phyloP scores from a whole-genome alignment of 176 grass and related monocot species.

The Pontederia paniculata region DNA sequence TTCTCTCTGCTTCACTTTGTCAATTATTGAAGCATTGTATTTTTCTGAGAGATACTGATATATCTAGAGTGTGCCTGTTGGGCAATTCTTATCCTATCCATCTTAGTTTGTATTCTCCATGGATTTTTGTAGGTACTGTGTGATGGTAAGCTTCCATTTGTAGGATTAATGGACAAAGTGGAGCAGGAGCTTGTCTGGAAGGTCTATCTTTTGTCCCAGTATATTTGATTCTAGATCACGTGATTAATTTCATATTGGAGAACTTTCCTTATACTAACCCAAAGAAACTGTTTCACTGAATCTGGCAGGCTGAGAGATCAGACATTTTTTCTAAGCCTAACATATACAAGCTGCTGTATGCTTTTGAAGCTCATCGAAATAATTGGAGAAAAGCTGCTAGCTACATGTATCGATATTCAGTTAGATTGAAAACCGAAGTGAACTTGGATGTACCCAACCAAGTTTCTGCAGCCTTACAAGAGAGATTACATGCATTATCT shows the following conservation, averaged over 20 bases:
- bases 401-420: constrained; percentile 83
- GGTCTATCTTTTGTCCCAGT: constrained; percentile 24
- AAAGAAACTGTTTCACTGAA: constrained; percentile 4
- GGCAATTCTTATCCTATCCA: background rate
- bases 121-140: constrained; percentile 57
- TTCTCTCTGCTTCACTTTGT: too few relatives aligned
- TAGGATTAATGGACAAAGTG: constrained; percentile 77
- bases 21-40: too few relatives aligned
- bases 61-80: background rate
- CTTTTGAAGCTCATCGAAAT: constrained; percentile 80
- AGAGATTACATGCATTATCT: constrained; percentile 78
- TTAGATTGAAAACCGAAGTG: constrained; percentile 73
- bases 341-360: constrained; percentile 87
- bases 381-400: constrained; percentile 94
- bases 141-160: constrained; percentile 78
- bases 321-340: constrained; percentile 74
- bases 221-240: background rate
- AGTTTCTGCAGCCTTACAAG: constrained; percentile 46
- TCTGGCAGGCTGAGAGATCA: constrained; percentile 69
- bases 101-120: background rate
- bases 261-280: background rate
- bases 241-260: background rate
- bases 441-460: constrained; percentile 31
- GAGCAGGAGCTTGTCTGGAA: constrained; percentile 95
- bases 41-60: too few relatives aligned